These are phyloP conservation scores for Zygosaccharomyces rouxii DNA, from an alignment of 805 yeast species.

Conservation along the genomic window DNA sequence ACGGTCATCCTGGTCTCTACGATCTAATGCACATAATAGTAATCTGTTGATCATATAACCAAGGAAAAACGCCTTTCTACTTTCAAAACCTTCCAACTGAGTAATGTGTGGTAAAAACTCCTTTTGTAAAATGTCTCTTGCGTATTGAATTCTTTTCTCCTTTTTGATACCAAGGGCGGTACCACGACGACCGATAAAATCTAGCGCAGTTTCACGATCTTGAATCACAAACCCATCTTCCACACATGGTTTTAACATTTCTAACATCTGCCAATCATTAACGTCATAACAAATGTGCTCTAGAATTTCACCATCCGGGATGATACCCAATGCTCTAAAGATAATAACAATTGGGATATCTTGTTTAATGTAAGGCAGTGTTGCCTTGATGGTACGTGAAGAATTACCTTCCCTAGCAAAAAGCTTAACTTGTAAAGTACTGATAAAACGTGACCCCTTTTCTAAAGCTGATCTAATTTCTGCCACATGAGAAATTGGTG, in stretches of 20 bases:
- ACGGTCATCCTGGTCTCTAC: conserved; percentile 98
- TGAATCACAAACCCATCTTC: conserved; percentile 98
- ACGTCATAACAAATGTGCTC: conserved; percentile 98
- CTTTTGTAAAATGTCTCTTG: conserved; percentile 92
- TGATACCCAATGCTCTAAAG: conserved; percentile 96
- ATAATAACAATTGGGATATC: conserved; percentile 97
- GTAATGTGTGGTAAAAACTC: conserved; percentile 97
- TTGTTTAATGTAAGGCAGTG: conserved; percentile 92
- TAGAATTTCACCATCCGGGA: conserved; percentile 97
- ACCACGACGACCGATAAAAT: conserved; percentile 97
- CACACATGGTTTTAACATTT: conserved; percentile 97
- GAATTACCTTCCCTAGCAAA: conserved; percentile 73
- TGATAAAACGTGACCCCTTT: conserved; percentile 92
- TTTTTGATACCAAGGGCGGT: conserved; percentile 93
- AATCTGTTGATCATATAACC: conserved; percentile 98
- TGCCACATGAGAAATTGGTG: conserved; percentile 93
- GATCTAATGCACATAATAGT: conserved; percentile 89
- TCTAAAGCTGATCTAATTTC: conserved; percentile 96
- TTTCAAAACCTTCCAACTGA: conserved; percentile 94
- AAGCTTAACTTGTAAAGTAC: conserved; percentile 89
- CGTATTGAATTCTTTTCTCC: conserved; percentile 97
- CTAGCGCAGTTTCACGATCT: conserved; percentile 96
- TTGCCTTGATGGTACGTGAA: conserved; percentile 87
- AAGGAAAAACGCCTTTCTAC: conserved; percentile 92
- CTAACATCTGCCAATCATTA: conserved; percentile 99